Evolutionary conservation across 257 asterid species (phyloP).

Genomic region (Scutellaria barbata): DNA sequence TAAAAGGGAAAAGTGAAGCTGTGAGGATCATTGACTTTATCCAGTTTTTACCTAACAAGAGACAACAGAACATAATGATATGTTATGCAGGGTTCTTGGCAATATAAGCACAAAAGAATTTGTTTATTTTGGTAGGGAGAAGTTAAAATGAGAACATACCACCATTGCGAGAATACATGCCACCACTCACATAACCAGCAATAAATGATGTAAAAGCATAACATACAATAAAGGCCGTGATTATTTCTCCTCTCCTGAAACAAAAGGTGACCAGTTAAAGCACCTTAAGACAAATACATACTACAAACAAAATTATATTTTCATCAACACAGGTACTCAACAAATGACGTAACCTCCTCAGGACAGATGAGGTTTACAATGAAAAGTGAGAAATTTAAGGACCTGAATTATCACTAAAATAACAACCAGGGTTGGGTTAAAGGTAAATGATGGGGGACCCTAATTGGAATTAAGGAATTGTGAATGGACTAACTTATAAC

Average conservation of each 20-base stretch:
- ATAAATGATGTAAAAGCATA: slow-evolving; percentile 88
- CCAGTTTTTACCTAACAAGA: slow-evolving; percentile 76
- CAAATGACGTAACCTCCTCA: not conserved
- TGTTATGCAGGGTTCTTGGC: slow-evolving; percentile 7
- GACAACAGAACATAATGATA: slow-evolving; percentile 25
- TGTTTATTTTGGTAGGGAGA: not conserved
- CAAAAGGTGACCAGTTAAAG: slow-evolving; percentile 33
- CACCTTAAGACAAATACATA: slow-evolving; percentile 8
- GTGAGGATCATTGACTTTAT: slow-evolving; percentile 83
- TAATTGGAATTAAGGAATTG: slow-evolving; percentile 7
- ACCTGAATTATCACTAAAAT: not conserved
- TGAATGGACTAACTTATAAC: not conserved
- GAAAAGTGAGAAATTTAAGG: not conserved
- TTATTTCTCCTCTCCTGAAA: slow-evolving; percentile 90
- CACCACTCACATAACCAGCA: slow-evolving; percentile 87
- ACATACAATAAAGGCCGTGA: slow-evolving; percentile 77
- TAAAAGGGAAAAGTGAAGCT: slow-evolving; percentile 81
- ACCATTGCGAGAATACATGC: slow-evolving; percentile 81
- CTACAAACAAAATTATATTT: not conserved
- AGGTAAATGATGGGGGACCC: not conserved
- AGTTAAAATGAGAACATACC: slow-evolving; percentile 53
- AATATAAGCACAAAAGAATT: slow-evolving; percentile 23
- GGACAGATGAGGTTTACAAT: not conserved
- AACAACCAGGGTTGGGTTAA: not conserved
- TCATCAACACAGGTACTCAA: not conserved